A percentile compares a stretch with the other conserved stretches of the same genome.
Conservation (phyloP, 2,329 filamentous ascomycete species). For the Paraphaeosphaeria sporulosa region DNA sequence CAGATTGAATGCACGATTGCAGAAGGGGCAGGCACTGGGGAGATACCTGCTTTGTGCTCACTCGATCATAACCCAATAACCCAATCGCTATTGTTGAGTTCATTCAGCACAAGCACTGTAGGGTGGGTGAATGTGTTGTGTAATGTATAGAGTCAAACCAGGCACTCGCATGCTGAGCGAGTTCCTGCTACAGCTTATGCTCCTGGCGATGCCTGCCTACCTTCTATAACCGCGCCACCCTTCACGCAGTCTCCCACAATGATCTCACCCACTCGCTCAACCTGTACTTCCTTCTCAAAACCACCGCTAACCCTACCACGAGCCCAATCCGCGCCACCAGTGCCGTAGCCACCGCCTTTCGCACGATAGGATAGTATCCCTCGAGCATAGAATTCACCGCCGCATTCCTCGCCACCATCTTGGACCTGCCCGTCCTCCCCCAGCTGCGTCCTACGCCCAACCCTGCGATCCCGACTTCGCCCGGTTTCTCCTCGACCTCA, state of each 20-base stretch:
- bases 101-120: neutral
- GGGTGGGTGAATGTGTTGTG: neutral
- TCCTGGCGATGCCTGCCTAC: neutral
- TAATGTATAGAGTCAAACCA: neutral
- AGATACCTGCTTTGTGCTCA: neutral
- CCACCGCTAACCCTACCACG: conserved; percentile 29
- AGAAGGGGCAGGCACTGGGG: no score
- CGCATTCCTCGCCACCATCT: conserved; percentile 48
- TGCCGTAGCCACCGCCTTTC: conserved; percentile 55
- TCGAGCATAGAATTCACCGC: conserved; percentile 59
- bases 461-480: conserved; percentile 56
- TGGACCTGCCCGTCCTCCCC: conserved; percentile 43
- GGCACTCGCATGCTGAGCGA: neutral
- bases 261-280: neutral
- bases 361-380: conserved; percentile 61
- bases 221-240: neutral
- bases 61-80: neutral
- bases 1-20: no score
- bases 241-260: neutral
- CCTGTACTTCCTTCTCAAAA: conserved; percentile 30
- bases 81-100: neutral
- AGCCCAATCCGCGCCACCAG: conserved; percentile 48
- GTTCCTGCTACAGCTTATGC: no score
- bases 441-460: conserved; percentile 53
- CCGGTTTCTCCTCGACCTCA: conserved; percentile 36